These are phyloP conservation scores for Raddia distichophylla DNA, from an alignment of 176 grass and related monocot genomes.

Conservation along the genomic window DNA sequence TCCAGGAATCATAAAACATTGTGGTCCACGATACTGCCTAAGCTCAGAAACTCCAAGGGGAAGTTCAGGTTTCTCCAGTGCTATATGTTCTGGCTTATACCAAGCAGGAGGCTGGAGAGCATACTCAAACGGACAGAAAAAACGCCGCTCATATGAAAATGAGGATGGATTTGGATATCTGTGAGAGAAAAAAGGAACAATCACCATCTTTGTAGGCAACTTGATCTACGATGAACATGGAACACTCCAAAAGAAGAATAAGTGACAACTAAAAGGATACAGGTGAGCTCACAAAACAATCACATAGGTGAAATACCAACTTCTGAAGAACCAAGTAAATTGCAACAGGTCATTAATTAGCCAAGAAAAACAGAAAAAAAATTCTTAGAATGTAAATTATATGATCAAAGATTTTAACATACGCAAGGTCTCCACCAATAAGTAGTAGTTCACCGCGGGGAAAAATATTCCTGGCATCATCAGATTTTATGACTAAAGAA, in stretches of 20 bases:
- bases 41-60: slow-evolving; percentile 82
- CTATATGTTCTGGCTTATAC: slow-evolving; percentile 89
- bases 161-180: slow-evolving; percentile 96
- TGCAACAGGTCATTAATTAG: slow-evolving; percentile 14
- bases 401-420: slow-evolving; percentile 37
- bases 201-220: not conserved
- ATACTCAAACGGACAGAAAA: slow-evolving; percentile 94
- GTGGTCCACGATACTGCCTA: slow-evolving; percentile 71
- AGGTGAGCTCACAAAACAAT: slow-evolving; percentile 5
- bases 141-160: slow-evolving; percentile 91
- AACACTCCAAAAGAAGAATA: slow-evolving; percentile 20
- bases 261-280: slow-evolving; percentile 10
- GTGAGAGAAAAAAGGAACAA: slow-evolving; percentile 27
- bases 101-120: slow-evolving; percentile 90
- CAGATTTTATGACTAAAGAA: slow-evolving; percentile 55
- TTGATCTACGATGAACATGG: slow-evolving; percentile 9
- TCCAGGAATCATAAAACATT: slow-evolving; percentile 97
- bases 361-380: not conserved
- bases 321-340: slow-evolving; percentile 17
- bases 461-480: slow-evolving; percentile 45
- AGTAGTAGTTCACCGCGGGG: slow-evolving; percentile 71
- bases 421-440: slow-evolving; percentile 73
- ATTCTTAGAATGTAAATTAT: slow-evolving; percentile 3
- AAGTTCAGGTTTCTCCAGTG: slow-evolving; percentile 93
- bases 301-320: not conserved